Percentiles rank a stretch among this genome's conserved stretches.
These are phyloP conservation scores for Xylaria longipes DNA, from an alignment of 495 filamentous ascomycete genomes.

Conservation along the genomic window DNA sequence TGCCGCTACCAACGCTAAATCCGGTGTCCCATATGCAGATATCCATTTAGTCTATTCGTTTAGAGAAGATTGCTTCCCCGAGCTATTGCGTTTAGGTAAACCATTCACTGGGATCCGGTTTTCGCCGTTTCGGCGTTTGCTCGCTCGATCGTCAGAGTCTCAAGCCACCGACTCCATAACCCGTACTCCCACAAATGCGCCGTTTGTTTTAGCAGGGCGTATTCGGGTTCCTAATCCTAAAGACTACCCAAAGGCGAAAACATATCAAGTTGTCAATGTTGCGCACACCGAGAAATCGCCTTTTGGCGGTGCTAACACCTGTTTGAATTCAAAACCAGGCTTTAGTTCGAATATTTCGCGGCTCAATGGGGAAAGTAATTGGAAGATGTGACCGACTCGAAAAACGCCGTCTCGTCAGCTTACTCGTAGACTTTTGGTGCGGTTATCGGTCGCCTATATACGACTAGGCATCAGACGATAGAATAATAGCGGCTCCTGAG, in stretches of 20 bases:
- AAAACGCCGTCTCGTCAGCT: background rate
- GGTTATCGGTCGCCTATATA: constrained; percentile 2
- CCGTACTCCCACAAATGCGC: constrained; percentile 8
- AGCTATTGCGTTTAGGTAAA: background rate
- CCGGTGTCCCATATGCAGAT: background rate
- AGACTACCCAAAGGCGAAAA: background rate
- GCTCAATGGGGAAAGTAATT: background rate
- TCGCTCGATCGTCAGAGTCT: background rate
- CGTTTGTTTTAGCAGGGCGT: background rate
- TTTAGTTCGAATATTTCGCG: background rate
- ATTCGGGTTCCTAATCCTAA: constrained; percentile 8
- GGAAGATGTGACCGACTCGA: background rate
- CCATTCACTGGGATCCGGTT: background rate
- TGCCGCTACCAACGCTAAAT: background rate
- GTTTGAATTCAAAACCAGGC: background rate
- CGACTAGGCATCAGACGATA: background rate
- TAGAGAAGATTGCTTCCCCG: background rate
- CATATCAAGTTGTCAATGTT: background rate
- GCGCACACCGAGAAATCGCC: constrained; percentile 14
- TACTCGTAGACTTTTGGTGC: background rate
- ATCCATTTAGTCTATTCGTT: background rate
- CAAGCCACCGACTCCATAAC: background rate
- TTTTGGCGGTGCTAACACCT: background rate
- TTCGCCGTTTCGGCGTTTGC: constrained; percentile 30
- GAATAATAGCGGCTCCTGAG: background rate